Conservation (phyloP, 108 stramenopile species). For the Fragilaria radians region DNA sequence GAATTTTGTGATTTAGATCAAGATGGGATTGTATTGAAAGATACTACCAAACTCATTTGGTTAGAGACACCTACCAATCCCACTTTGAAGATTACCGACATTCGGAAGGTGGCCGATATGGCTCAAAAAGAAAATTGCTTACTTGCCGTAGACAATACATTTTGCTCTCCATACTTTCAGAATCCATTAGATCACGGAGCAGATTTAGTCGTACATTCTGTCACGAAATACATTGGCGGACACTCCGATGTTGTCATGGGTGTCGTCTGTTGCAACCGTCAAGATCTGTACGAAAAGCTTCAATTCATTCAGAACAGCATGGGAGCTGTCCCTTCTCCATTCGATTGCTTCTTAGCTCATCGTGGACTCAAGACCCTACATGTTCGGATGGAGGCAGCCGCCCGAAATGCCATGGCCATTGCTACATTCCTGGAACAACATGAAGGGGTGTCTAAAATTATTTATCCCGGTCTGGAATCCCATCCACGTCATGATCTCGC, state of each 20-base stretch:
- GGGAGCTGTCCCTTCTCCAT: constrained; percentile 87
- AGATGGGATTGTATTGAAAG: constrained; percentile 19
- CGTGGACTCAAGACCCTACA: constrained; percentile 88
- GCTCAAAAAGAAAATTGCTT: constrained; percentile 35
- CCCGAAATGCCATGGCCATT: constrained; percentile 72
- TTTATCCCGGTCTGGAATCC: constrained; percentile 76
- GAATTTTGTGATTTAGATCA: constrained; percentile 37
- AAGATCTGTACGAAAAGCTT: constrained; percentile 52
- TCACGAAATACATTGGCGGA: constrained; percentile 82
- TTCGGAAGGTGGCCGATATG: constrained; percentile 46
- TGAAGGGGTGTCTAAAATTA: constrained; percentile 46
- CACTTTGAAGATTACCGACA: constrained; percentile 74
- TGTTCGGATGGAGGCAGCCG: constrained; percentile 77
- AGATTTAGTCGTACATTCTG: constrained; percentile 69
- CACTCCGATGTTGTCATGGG: constrained; percentile 56
- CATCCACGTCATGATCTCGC: constrained; percentile 75
- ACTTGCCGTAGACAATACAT: constrained; percentile 92
- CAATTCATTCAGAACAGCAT: constrained; percentile 84
- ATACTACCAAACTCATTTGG: constrained; percentile 78
- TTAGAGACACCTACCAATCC: constrained; percentile 93
- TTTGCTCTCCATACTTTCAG: constrained; percentile 88
- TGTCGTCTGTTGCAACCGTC: constrained; percentile 64
- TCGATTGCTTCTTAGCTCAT: constrained; percentile 85
- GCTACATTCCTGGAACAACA: constrained; percentile 64
- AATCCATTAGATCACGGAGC: constrained; percentile 73